Conservation (phyloP, 768 basidiomycete species). For the Naematelia aurantialba region DNA sequence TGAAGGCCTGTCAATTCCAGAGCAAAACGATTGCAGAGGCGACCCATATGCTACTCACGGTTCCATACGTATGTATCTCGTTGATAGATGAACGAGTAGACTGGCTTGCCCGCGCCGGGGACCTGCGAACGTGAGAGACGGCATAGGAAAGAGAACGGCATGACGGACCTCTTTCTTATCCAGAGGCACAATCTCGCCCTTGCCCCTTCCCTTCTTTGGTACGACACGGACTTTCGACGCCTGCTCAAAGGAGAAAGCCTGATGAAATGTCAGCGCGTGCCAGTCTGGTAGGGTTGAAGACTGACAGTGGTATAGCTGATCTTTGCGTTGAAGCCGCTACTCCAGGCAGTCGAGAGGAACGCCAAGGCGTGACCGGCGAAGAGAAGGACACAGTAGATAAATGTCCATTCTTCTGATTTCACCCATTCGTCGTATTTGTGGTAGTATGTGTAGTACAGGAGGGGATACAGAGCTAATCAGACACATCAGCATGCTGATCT, state of each 20-base stretch:
- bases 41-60: slow-evolving; percentile 29
- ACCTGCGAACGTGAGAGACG: slow-evolving; percentile 31
- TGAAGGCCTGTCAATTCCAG: slow-evolving; percentile 9
- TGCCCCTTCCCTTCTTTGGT: slow-evolving; percentile 74
- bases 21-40: no score
- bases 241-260: slow-evolving; percentile 64
- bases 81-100: slow-evolving; percentile 90
- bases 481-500: no score
- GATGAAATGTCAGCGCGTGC: slow-evolving; percentile 10
- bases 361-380: slow-evolving; percentile 85
- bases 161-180: slow-evolving; percentile 62
- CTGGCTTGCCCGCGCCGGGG: slow-evolving; percentile 54
- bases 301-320: slow-evolving; percentile 72
- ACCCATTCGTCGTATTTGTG: slow-evolving; percentile 86
- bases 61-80: slow-evolving; percentile 82
- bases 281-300: slow-evolving; percentile 3
- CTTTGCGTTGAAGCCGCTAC: slow-evolving; percentile 68
- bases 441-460: slow-evolving; percentile 74
- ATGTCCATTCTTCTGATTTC: slow-evolving; percentile 95
- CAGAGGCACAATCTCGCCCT: slow-evolving; percentile 81
- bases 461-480: slow-evolving; percentile 48
- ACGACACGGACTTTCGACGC: slow-evolving; percentile 79
- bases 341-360: slow-evolving; percentile 90
- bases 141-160: background rate
- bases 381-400: slow-evolving; percentile 79